Evolutionary conservation across 257 asterid species (phyloP), one percentile per base, ranked within the genome.

Genomic region (Nicotiana obtusifolia): DNA sequence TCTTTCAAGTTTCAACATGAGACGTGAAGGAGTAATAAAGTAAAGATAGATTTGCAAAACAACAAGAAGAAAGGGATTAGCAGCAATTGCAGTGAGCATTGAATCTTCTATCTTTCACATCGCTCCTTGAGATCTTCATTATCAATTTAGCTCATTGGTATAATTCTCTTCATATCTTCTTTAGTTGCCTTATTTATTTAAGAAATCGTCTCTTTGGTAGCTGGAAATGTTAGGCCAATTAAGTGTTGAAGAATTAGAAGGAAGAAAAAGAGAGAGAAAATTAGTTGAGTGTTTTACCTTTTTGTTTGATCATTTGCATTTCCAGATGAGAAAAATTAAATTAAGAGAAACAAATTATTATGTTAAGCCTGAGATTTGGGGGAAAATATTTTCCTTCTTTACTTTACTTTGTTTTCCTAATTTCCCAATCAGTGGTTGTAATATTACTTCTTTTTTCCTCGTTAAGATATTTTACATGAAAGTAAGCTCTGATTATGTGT

Each of bases 121-220:
- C 17, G 61, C 31, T 4, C 3, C 24, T 17, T n/a, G 28, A 59
- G 64, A 59, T 59, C 28, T n/a, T 59, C 62, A 17, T n/a, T 17
- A 56, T 56, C 57, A 52, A 14, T 52, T 11, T 56, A 56, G 22
- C 61, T 56, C 62, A 17, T 56, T 26, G 28, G 65, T 60, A 60
- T n/a, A 60, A 64, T 75, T 83, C 83, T 76, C 7, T 75, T 68
- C 86, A 82, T 80, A 26, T 35, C 56, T 61, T 37, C 22, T 15
- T 41, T 81, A 59, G 10, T 59, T 37, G 76, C 59, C 78, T 37
- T 64, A 41, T 59, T 79, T 64, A 31, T 22, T 37, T 57, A 17
- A 14, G 62, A 83, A 28, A 80, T 82, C 20, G 47, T 78, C 59
- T 75, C 80, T 66, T 20, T 64, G 86, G 86, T 83, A 52, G 68